These are phyloP conservation scores for Wickerhamiella azymoides DNA, from an alignment of 805 yeast genomes.

Conservation along the genomic window DNA sequence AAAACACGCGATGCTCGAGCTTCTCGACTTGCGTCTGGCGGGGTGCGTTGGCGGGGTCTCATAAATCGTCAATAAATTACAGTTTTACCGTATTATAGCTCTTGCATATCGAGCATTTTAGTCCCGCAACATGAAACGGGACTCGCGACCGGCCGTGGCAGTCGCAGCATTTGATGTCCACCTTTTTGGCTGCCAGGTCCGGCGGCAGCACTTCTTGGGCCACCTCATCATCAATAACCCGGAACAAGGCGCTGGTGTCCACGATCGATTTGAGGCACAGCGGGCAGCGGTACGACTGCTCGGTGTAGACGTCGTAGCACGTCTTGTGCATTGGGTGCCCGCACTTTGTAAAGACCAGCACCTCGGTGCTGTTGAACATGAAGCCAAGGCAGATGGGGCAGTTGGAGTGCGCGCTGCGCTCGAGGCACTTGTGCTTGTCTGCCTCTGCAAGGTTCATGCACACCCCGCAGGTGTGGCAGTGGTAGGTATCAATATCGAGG, in stretches of 20 bases:
- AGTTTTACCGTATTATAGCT: slow-evolving; percentile 56
- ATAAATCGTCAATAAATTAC: not conserved
- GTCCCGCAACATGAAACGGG: slow-evolving; percentile 69
- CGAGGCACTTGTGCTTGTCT: slow-evolving; percentile 70
- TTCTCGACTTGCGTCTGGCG: too few species aligned
- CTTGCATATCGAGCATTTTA: slow-evolving; percentile 73
- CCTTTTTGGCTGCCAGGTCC: slow-evolving; percentile 64
- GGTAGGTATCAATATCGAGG: slow-evolving; percentile 76
- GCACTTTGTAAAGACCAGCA: slow-evolving; percentile 84
- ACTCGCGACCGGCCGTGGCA: slow-evolving; percentile 72
- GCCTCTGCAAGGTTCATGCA: slow-evolving; percentile 71
- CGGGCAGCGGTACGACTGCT: slow-evolving; percentile 82
- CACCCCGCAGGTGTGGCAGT: slow-evolving; percentile 78
- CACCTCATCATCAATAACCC: slow-evolving; percentile 77
- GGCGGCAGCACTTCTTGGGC: slow-evolving; percentile 61
- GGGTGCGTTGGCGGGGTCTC: too few species aligned
- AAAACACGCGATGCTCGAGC: too few species aligned
- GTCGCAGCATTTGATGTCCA: slow-evolving; percentile 59
- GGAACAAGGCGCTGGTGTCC: slow-evolving; percentile 78
- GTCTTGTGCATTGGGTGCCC: slow-evolving; percentile 87
- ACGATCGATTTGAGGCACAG: slow-evolving; percentile 71
- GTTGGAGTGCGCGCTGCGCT: slow-evolving; percentile 75
- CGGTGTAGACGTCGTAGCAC: slow-evolving; percentile 71
- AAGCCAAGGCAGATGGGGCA: slow-evolving; percentile 91
- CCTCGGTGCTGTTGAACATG: slow-evolving; percentile 66